Percentiles rank a stretch among this genome's conserved stretches.
Conservation (phyloP, 441 rosid species). For the Rhodomyrtus psidioides region DNA sequence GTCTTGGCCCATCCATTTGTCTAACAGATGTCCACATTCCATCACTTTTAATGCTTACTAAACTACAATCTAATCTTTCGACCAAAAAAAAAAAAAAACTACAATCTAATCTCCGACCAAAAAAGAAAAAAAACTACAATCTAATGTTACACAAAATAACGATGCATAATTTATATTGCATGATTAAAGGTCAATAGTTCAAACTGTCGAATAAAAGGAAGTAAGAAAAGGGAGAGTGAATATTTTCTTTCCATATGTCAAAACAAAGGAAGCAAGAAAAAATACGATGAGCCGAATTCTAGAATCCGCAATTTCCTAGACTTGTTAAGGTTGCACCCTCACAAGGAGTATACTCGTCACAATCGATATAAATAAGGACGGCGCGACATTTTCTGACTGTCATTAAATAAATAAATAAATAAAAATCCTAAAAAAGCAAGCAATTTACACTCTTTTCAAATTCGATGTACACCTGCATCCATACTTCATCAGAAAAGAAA, state of each 20-base stretch:
- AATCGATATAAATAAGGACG: not conserved
- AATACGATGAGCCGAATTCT: not conserved
- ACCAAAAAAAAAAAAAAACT: too few relatives aligned
- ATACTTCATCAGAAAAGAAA: too few relatives aligned
- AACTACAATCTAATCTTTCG: not conserved
- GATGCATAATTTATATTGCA: not conserved
- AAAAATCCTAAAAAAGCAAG: not conserved
- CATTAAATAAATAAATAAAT: not conserved
- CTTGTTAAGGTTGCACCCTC: not conserved
- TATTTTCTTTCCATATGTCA: not conserved
- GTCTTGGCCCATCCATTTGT: not conserved
- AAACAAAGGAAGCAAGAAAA: not conserved
- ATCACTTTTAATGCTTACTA: not conserved
- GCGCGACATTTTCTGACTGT: not conserved
- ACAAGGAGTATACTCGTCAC: not conserved
- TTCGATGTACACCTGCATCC: too few relatives aligned
- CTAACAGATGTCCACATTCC: not conserved
- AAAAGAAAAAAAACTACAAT: too few relatives aligned
- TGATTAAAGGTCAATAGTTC: not conserved
- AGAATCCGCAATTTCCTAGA: not conserved
- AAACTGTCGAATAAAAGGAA: not conserved
- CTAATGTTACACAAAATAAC: not conserved
- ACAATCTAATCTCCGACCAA: not conserved
- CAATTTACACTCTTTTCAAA: too few relatives aligned
- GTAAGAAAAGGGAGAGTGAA: not conserved